Percentiles rank a stretch among this genome's conserved stretches.
Evolutionary conservation across 306 rosid genomes (phyloP).

Genomic region (Erythrophleum fordii): DNA sequence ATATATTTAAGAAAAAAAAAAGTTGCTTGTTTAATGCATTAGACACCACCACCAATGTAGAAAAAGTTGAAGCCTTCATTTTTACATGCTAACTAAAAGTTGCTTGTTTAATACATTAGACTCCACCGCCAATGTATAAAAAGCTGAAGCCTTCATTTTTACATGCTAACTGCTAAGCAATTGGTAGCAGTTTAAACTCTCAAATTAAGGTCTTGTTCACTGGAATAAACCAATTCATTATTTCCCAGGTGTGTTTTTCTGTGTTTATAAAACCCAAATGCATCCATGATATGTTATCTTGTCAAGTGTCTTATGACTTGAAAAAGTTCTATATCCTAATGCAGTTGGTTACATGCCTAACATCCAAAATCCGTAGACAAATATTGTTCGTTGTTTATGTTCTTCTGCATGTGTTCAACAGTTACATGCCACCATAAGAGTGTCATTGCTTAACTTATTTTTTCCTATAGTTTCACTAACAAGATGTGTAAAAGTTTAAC

Average conservation of each 20-base stretch:
- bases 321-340: background rate
- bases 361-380: background rate
- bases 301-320: constrained; percentile 2
- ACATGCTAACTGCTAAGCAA: background rate
- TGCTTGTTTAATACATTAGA: background rate
- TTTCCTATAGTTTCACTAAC: background rate
- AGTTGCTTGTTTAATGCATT: background rate
- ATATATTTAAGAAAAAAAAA: too few relatives aligned
- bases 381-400: background rate
- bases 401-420: background rate
- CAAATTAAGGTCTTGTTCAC: background rate
- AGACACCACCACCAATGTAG: background rate
- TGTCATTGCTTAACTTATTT: background rate
- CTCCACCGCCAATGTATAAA: background rate
- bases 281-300: constrained; percentile 4
- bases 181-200: background rate
- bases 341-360: background rate
- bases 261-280: constrained; percentile 16
- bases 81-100: background rate
- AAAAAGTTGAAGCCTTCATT: background rate
- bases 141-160: background rate
- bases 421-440: background rate
- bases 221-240: background rate
- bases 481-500: constrained; percentile 1
- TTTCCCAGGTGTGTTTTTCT: background rate